Conservation (phyloP, 2,329 filamentous ascomycete genomes). For the Pyrenophora teres region DNA sequence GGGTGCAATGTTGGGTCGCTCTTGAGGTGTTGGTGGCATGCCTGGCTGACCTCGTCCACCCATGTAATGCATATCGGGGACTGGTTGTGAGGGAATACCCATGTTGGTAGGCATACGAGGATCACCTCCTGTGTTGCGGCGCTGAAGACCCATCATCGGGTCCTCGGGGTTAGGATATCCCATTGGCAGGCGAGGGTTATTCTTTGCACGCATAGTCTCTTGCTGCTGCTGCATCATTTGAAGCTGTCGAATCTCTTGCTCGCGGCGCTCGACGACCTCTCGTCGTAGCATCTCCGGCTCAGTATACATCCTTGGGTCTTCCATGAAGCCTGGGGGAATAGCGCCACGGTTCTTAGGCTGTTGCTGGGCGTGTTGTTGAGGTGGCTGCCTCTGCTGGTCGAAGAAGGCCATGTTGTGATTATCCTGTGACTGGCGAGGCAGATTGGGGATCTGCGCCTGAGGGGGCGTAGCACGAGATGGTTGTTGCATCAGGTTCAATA, state of each 20-base stretch:
- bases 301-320: conserved; percentile 41
- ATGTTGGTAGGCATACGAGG: conserved; percentile 48
- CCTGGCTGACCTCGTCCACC: conserved; percentile 39
- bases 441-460: conserved; percentile 39
- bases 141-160: conserved; percentile 40
- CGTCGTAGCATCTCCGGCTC: conserved; percentile 42
- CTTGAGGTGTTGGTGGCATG: conserved; percentile 45
- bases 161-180: conserved; percentile 43
- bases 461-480: conserved; percentile 45
- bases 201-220: conserved; percentile 43
- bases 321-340: conserved; percentile 47
- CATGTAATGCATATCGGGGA: conserved; percentile 44
- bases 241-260: conserved; percentile 38
- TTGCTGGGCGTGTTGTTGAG: conserved; percentile 35
- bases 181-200: conserved; percentile 35
- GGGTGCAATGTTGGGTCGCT: conserved; percentile 44
- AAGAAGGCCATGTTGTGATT: conserved; percentile 41
- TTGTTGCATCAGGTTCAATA: conserved; percentile 81
- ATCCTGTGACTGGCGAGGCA: conserved; percentile 43
- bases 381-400: conserved; percentile 40
- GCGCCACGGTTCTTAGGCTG: conserved; percentile 43
- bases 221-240: conserved; percentile 43
- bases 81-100: conserved; percentile 49
- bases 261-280: conserved; percentile 38
- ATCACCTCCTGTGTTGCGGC: conserved; percentile 44